Evolutionary conservation across 2,329 filamentous ascomycete species (phyloP).

Genomic region (Paecilomyces variotii): DNA sequence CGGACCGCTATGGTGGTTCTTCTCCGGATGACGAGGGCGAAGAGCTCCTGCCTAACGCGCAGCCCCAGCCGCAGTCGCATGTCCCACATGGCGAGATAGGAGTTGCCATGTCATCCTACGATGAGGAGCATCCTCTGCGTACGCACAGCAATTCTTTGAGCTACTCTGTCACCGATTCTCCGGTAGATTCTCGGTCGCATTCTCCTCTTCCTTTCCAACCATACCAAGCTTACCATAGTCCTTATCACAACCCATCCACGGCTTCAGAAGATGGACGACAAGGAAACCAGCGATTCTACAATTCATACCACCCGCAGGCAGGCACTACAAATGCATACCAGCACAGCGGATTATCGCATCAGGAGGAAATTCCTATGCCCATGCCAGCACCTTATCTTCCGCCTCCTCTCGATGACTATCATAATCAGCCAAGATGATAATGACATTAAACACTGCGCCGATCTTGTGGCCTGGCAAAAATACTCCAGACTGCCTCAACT

Average conservation of each 20-base stretch:
- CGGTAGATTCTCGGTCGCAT: background rate
- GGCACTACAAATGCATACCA: background rate
- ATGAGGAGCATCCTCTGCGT: constrained; percentile 8
- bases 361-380: background rate
- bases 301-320: background rate
- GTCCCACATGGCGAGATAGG: background rate
- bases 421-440: background rate
- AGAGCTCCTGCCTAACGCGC: constrained; percentile 31
- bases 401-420: constrained; percentile 1
- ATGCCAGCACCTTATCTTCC: constrained; percentile 2
- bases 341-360: background rate
- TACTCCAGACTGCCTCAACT: background rate
- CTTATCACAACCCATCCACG: background rate
- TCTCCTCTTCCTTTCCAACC: background rate
- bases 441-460: background rate
- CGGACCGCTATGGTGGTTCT: constrained; percentile 14
- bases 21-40: constrained; percentile 28
- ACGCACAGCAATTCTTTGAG: background rate
- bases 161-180: background rate
- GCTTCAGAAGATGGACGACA: background rate
- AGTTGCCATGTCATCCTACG: constrained; percentile 10
- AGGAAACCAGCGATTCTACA: background rate
- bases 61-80: constrained; percentile 22
- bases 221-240: constrained; percentile 1
- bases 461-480: background rate